Conservation (phyloP, 2,329 filamentous ascomycete genomes). For the Epichloe gansuensis region DNA sequence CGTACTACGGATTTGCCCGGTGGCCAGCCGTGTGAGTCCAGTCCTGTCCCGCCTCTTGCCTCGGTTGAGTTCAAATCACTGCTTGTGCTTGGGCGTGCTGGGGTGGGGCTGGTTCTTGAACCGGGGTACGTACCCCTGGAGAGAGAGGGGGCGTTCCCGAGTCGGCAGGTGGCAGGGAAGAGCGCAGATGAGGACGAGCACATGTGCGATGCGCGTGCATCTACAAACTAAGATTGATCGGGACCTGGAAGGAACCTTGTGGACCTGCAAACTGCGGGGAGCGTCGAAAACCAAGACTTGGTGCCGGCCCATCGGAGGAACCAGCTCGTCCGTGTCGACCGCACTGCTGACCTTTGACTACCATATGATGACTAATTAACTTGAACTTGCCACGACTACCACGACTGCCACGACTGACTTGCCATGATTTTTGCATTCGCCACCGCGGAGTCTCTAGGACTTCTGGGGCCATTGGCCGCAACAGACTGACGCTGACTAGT, state of each 20-base stretch:
- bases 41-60: neutral
- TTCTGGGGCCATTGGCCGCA: too few relatives aligned
- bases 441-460: too few relatives aligned
- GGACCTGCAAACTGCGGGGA: neutral
- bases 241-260: neutral
- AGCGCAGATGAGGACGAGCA: neutral
- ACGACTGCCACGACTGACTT: too few relatives aligned
- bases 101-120: neutral
- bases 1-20: neutral
- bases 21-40: neutral
- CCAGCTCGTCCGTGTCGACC: neutral
- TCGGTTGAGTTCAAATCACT: neutral
- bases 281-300: too few relatives aligned
- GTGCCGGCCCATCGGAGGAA: constrained; percentile 2
- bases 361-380: too few relatives aligned
- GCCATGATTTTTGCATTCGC: too few relatives aligned
- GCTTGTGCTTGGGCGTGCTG: neutral
- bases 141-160: too few relatives aligned
- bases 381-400: too few relatives aligned
- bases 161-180: neutral
- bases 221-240: neutral
- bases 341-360: too few relatives aligned
- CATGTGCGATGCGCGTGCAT: neutral
- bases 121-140: neutral
- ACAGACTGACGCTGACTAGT: too few relatives aligned